Percentiles rank a stretch among this genome's conserved stretches.
Evolutionary conservation across 805 yeast genomes (phyloP).

Genomic region (Ogataea siamensis): DNA sequence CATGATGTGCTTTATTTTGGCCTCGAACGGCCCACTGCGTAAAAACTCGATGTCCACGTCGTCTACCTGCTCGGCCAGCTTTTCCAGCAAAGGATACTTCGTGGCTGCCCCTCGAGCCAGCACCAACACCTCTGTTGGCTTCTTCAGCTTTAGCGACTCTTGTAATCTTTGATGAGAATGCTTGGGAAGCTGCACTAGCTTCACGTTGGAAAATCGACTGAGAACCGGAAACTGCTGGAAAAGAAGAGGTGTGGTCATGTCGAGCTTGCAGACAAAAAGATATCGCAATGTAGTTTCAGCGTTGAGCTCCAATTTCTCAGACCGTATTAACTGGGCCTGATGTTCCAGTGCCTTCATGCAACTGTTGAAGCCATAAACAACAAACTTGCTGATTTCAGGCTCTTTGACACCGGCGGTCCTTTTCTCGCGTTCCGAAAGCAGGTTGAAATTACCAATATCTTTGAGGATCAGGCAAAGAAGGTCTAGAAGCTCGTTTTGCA

Average conservation of each 20-base stretch:
- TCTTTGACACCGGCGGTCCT: conserved; percentile 19
- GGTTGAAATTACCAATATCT: conserved; percentile 18
- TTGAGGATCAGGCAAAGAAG: conserved; percentile 15
- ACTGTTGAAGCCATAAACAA: conserved; percentile 54
- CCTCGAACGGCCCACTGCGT: conserved; percentile 20
- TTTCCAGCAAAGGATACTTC: conserved; percentile 13
- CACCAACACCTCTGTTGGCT: conserved; percentile 21
- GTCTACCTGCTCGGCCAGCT: conserved; percentile 22
- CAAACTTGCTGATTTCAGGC: conserved; percentile 29
- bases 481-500: conserved; percentile 34
- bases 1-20: conserved; percentile 40
- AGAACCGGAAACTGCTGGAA: conserved; percentile 59
- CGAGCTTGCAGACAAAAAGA: conserved; percentile 56
- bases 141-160: conserved; percentile 15
- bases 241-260: conserved; percentile 43
- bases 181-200: conserved; percentile 59
- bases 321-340: conserved; percentile 35
- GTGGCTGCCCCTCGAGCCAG: conserved; percentile 17
- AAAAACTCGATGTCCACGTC: conserved; percentile 28
- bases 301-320: conserved; percentile 13
- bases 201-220: conserved; percentile 50
- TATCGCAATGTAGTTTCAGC: conserved; percentile 32
- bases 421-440: conserved; percentile 27
- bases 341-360: conserved; percentile 47
- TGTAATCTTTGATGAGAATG: conserved; percentile 31